Percentiles rank a stretch among this genome's conserved stretches.
Conservation (phyloP, 352 stramenopile species). For the Globisporangium canariense region DNA sequence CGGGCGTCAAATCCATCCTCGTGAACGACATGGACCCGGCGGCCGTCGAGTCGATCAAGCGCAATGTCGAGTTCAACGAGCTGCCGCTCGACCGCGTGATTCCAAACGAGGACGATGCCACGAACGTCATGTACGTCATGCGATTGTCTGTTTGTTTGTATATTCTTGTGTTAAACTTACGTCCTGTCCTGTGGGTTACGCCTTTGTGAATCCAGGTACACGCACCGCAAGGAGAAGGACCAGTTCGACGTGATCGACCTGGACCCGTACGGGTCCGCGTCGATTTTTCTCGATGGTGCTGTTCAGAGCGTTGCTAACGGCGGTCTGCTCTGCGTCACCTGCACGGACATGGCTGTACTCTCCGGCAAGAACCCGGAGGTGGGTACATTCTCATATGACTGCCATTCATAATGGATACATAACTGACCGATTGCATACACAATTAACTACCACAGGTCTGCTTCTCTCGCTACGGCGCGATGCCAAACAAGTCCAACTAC, state of each 20-base stretch:
- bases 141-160: neutral
- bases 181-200: neutral
- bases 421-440: neutral
- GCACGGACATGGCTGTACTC: constrained; percentile 97
- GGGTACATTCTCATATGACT: neutral
- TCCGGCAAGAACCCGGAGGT: constrained; percentile 87
- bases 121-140: constrained; percentile 75
- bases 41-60: constrained; percentile 93
- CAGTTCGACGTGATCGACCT: constrained; percentile 99
- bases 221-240: constrained; percentile 78
- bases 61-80: constrained; percentile 93
- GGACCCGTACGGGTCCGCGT: constrained; percentile 98
- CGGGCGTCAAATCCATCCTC: constrained; percentile 94
- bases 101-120: constrained; percentile 82
- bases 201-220: constrained; percentile 27
- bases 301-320: constrained; percentile 95
- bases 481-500: constrained; percentile 88
- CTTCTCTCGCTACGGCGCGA: constrained; percentile 80
- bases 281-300: constrained; percentile 97
- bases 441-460: constrained; percentile 33
- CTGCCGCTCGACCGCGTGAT: constrained; percentile 79
- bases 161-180: neutral
- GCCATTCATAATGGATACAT: neutral
- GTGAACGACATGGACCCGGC: constrained; percentile 98
- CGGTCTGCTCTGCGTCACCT: constrained; percentile 98